Base-by-base conservation (phyloP, 129 eudicot species). In the Escallonia rubra region DNA sequence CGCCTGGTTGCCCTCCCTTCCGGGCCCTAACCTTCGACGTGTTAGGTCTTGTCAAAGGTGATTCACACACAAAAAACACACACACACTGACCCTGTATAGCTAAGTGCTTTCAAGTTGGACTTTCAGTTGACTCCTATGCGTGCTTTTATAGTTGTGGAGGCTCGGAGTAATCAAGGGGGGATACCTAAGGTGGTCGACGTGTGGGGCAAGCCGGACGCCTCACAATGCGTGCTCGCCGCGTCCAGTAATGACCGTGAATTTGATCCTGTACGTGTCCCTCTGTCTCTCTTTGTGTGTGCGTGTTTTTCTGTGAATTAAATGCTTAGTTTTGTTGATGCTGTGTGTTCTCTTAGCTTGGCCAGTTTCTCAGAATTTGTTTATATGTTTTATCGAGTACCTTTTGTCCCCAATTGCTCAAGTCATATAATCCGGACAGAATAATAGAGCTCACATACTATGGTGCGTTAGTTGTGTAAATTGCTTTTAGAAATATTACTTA, bases 21-120 rank as follows among this genome's bases (percentile, higher is more conserved):
- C 82, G 97, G 64, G 96, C 96, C 74, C 81, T 94, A 16, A 82
- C 97, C 43, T 85, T 82, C 64, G 99, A 94, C 42, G 77, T 72
- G 62, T 93, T 94, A 47, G 99, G 99, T 71, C 89, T 94, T 64
- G 76, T 87, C 49, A 94, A 94, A 87, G 99, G 99, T 93, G 46
- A 8, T 41, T 15, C 12, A 10, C 4, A 9, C 14, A n/a, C n/a
- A n/a, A n/a, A n/a, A n/a, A n/a, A n/a, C 12, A 10, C 4, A 9
- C 34, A 38, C 10, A 38, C 14, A 9, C 5, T 74, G 5, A 53
- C 49, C 52, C 57, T 57, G 8, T 44, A 6, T 75, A 10, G 48
- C 8, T 13, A 8, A 48, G 15, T 59, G 10, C 34, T 43, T n/a
- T 12, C 46, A 10, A 4, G 51, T 6, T 57, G 53, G 48, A 16